Percentiles rank a stretch among this genome's conserved stretches.
Conservation (phyloP, 768 basidiomycete species). For the Cytidiella melzeri region DNA sequence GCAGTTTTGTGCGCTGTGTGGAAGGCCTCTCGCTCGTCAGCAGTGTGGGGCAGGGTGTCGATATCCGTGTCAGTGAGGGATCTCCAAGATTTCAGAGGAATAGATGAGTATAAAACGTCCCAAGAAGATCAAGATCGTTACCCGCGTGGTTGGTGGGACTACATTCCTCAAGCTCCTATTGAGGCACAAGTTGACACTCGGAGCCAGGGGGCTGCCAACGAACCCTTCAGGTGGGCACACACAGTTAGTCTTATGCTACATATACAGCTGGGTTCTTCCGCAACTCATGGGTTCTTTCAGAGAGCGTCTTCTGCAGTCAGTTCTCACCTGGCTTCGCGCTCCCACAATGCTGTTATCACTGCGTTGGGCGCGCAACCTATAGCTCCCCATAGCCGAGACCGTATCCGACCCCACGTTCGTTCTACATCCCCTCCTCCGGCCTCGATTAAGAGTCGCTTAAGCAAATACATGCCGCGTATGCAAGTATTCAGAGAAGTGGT, state of each 20-base stretch:
- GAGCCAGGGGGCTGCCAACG: too few relatives aligned
- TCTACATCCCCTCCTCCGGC: background rate
- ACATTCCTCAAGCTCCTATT: too few relatives aligned
- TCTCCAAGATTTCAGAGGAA: slow-evolving; percentile 2
- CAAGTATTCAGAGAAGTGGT: slow-evolving; percentile 50
- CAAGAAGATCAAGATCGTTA: slow-evolving; percentile 1
- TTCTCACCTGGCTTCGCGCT: slow-evolving; percentile 9
- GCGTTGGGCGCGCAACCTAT: background rate
- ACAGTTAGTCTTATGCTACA: too few relatives aligned
- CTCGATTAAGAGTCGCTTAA: slow-evolving; percentile 34
- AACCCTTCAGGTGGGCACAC: too few relatives aligned
- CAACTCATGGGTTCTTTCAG: too few relatives aligned
- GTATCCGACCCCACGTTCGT: slow-evolving; percentile 2
- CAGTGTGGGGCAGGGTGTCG: slow-evolving; percentile 51
- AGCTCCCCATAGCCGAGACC: background rate
- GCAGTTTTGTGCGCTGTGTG: slow-evolving; percentile 52
- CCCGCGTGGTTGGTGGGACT: slow-evolving; percentile 52
- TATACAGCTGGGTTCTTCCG: too few relatives aligned
- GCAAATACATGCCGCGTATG: slow-evolving; percentile 46
- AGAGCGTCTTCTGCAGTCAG: slow-evolving; percentile 12
- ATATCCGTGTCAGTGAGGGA: slow-evolving; percentile 19
- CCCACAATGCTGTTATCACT: slow-evolving; percentile 17
- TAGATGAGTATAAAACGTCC: background rate
- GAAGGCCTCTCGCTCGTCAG: slow-evolving; percentile 43
- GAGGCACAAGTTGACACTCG: too few relatives aligned